A percentile compares a stretch with the other conserved stretches of the same genome.
Conservation (phyloP, 169 alveolate genomes). For the Plasmodium coatneyi region DNA sequence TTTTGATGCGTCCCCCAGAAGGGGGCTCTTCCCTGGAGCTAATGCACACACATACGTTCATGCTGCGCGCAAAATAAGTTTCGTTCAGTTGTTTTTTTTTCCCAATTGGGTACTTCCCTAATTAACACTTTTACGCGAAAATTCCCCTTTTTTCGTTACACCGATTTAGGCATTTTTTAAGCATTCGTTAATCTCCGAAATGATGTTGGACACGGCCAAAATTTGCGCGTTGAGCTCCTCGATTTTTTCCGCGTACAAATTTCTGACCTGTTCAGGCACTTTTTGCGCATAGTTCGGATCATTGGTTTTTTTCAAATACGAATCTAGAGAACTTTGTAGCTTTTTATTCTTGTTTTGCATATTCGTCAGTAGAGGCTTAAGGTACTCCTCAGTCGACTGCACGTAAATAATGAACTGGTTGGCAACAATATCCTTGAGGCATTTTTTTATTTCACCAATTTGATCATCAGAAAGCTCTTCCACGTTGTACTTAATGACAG, state of each 20-base stretch:
- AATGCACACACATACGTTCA: not conserved
- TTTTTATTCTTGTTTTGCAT: conserved; percentile 78
- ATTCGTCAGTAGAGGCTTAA: conserved; percentile 76
- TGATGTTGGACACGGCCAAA: conserved; percentile 39
- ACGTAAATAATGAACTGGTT: conserved; percentile 78
- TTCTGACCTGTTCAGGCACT: conserved; percentile 88
- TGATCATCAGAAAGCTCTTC: conserved; percentile 65
- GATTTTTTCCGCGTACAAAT: conserved; percentile 84
- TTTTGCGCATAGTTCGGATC: conserved; percentile 86
- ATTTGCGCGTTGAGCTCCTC: conserved; percentile 78
- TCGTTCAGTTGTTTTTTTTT: not conserved
- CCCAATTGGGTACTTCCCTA: not conserved
- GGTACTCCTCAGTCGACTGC: conserved; percentile 76
- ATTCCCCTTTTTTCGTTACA: not conserved
- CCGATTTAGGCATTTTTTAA: conserved; percentile 3
- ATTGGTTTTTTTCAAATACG: conserved; percentile 81
- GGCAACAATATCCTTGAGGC: conserved; percentile 74
- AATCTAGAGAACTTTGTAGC: conserved; percentile 80
- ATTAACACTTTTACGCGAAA: not conserved
- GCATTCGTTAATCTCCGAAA: conserved; percentile 64
- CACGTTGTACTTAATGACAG: conserved; percentile 50
- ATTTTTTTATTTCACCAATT: conserved; percentile 18
- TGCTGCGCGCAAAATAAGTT: not conserved
- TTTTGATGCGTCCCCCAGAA: not conserved
- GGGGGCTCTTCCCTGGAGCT: not conserved